Base-by-base conservation (phyloP, 495 filamentous ascomycete genomes). In the Penicillium silybi region DNA sequence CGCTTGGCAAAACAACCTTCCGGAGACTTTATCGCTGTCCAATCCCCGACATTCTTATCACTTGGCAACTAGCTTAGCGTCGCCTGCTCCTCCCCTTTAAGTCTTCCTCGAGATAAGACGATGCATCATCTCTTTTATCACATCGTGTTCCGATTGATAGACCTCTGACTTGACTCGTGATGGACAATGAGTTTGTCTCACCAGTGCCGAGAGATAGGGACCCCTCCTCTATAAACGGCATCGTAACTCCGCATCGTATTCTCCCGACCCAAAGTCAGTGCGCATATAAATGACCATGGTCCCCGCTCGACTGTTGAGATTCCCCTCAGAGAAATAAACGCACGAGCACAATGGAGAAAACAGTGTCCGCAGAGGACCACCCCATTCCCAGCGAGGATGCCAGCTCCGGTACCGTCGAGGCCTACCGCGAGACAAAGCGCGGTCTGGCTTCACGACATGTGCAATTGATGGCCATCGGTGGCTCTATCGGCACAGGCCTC, bases 401-500 rank as follows among this genome's bases (percentile, higher is more conserved):
- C 18, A 32, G 46, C 23, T 15, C 44, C 3, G 66, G 66, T 15
- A 59, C 50, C n/a, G 46, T 62, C 5, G 17, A 52, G 16, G 46
- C 58, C 2, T 61, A 56, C 22, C 41, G 51, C 9, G 32, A 67
- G 41, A 82, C 79, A 6, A 70, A 82, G 20, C 80, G 83, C 3
- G 80, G 77, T 51, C 70, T 87, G n/a, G 78, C 79, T 20, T 78
- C 81, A 4, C 73, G 85, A 22, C 85, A 88, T 70, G 63, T 87
- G 4, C 78, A 79, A 62, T 79, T 88, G 79, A 87, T 88, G 77
- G 85, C 84, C 2, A 76, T 87, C 22, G 86, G 88, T 52, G 86
- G 86, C 15, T 86, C 86, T 0, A 85, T 90, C 59, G 87, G 86
- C 20, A 90, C 86, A 1, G 87, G 86, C 41, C 72, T 90, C 25